Base-by-base conservation (phyloP, 2,329 filamentous ascomycete species). In the Dothistroma pini region DNA sequence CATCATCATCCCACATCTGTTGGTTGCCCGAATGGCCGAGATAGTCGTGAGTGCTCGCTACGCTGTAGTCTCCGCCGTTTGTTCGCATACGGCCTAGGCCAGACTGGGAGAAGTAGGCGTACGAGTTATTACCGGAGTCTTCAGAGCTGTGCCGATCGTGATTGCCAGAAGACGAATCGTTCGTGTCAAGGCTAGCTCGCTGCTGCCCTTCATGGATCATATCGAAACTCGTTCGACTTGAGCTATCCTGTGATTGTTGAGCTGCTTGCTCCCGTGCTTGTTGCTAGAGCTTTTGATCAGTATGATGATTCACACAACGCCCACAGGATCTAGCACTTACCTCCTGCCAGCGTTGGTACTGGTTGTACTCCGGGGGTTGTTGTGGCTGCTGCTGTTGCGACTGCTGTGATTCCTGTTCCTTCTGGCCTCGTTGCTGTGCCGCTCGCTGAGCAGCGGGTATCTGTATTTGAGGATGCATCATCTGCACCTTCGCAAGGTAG, bases 401-500 rank as follows among this genome's bases (percentile, higher is more conserved):
- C 49, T 68, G 60, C 51, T 68, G 64, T 25, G 57, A 54, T 49
- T 63, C 56, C 54, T 61, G 61, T 54, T 57, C n/a, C 72, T 77
- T 61, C 66, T 78, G 68, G 29, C 65, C 66, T 58, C 69, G 72
- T 65, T 79, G 76, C 63, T 75, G 71, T 35, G 68, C 58, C 65
- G 69, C 61, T 68, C 68, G 62, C 69, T 92, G 91, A 38, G 89
- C 87, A 16, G 82, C 80, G n/a, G 91, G 91, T 49, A 96, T 88
- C 70, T 96, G 90, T 78, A 97, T 90, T 72, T 96, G 91, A 49
- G 95, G 95, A 75, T 99, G 95, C 91, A 97, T 97, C 71, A 96
- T 92, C 77, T 99, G 95, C 51, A 99, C 95, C 76, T 97, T 99
- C 64, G 95, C 95, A 66, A 99, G 84, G 75, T 99, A 99, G 60